Base-by-base conservation (phyloP, 345 rosid genomes). In the Hibiscus tridactylites region DNA sequence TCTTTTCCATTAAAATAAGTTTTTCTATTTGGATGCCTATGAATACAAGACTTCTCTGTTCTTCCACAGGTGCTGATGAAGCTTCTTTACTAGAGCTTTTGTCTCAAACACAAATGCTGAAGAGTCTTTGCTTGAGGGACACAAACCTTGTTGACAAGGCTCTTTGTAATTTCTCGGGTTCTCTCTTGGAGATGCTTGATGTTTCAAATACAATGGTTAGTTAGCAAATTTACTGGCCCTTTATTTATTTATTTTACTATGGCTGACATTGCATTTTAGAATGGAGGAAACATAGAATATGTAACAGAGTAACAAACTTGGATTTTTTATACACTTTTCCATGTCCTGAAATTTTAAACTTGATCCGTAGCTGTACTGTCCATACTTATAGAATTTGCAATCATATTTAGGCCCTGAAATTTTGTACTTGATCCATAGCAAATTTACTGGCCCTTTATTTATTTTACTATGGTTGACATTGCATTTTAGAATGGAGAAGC, bases 111-210 rank as follows among this genome's bases (percentile, higher is more conserved):
- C 73, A 56, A 69, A 74, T 76, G 62, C 65, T 92, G 75, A 86
- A 71, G 76, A 88, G 88, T 76, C 92, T 92, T 71, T 87, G 88
- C 84, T 81, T 90, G 82, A 85, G 85, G 75, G 85, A 76, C 74
- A 87, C 96, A 17, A 35, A 74, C 76, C 86, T 92, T 80, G 79
- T 76, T 66, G 90, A 90, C 67, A 63, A 53, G 65, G 88, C 80
- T 39, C 86, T 92, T 31, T 81, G 73, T 81, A 82, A 72, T 62
- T 86, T 88, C 78, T 78, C 85, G 31, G 88, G 91, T 71, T 85
- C 88, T 82, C 84, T 85, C 58, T 81, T 92, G 83, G 90, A 88
- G 83, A 61, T 77, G 79, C 93, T 92, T 65, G 92, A 92, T 83
- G 85, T 92, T 70, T 85, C 93, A 33, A 76, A 87, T 77, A 92